Conservation (phyloP, 768 basidiomycete genomes). For the Calocybe cyanea region DNA sequence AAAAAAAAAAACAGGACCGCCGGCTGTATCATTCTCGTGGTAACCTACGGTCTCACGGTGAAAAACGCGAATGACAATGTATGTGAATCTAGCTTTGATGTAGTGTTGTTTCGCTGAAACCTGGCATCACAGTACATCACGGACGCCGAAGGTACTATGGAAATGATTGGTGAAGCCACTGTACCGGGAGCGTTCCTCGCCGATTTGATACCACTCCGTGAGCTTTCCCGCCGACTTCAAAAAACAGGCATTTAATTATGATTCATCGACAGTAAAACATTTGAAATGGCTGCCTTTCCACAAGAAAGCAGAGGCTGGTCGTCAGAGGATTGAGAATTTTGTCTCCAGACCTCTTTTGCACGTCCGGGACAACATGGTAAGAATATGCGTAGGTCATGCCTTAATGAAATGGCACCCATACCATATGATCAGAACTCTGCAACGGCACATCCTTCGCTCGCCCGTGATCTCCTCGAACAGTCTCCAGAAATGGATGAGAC, state of each 20-base stretch:
- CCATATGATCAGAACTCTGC: too few relatives aligned
- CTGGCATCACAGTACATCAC: slow-evolving; percentile 22
- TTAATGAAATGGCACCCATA: too few relatives aligned
- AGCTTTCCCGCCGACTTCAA: slow-evolving; percentile 1
- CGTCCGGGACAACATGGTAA: too few relatives aligned
- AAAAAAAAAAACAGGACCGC: background rate
- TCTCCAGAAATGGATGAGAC: too few relatives aligned
- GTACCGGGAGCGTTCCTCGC: slow-evolving; percentile 25
- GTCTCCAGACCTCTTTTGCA: too few relatives aligned
- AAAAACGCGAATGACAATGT: background rate
- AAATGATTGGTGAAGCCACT: slow-evolving; percentile 18
- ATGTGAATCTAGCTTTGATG: background rate
- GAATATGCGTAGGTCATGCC: too few relatives aligned
- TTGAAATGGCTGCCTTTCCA: background rate
- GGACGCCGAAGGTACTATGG: slow-evolving; percentile 22
- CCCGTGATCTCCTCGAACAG: too few relatives aligned
- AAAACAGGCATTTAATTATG: background rate
- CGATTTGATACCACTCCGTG: slow-evolving; percentile 24
- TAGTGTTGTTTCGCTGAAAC: background rate
- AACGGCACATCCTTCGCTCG: too few relatives aligned
- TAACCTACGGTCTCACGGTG: background rate
- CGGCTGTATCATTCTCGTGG: background rate
- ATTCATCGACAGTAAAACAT: background rate
- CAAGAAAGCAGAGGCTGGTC: background rate
- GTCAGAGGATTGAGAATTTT: background rate